phyloP scores from a whole-genome alignment of 2,329 filamentous ascomycete genomes.

The Aspergillus vadensis region DNA sequence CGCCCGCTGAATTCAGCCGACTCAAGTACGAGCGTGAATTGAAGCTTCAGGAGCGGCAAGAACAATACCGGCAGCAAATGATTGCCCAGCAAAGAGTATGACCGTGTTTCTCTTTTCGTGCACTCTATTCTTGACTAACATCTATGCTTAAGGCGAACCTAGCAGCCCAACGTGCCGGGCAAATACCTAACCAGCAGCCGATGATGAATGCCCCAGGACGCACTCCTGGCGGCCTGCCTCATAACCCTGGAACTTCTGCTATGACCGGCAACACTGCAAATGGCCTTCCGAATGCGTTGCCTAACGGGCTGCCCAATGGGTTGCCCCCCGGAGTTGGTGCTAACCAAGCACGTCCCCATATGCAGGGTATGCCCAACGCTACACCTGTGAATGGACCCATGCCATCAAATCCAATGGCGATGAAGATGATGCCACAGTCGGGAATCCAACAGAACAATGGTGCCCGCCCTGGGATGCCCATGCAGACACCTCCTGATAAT shows the following conservation, averaged over 20 bases:
- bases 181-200: conserved; percentile 45
- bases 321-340: conserved; percentile 41
- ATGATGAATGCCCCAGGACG: conserved; percentile 40
- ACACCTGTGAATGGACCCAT: conserved; percentile 52
- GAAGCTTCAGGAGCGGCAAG: conserved; percentile 58
- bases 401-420: conserved; percentile 59
- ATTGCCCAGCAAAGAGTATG: conserved; percentile 56
- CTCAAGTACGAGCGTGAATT: conserved; percentile 86
- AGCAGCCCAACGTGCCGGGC: conserved; percentile 46
- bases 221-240: conserved; percentile 44
- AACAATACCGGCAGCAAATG: conserved; percentile 66
- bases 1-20: conserved; percentile 86
- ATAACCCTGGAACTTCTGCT: conserved; percentile 33
- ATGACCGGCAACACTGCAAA: conserved; percentile 44
- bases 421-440: conserved; percentile 57
- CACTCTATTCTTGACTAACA: conserved; percentile 17
- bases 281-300: conserved; percentile 52
- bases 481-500: conserved; percentile 59
- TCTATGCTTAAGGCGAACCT: conserved; percentile 39
- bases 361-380: conserved; percentile 46
- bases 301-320: conserved; percentile 49
- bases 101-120: not conserved
- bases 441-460: conserved; percentile 57
- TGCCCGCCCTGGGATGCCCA: conserved; percentile 42
- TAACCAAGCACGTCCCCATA: conserved; percentile 43